These are phyloP conservation scores for Colletotrichum salicis DNA, from an alignment of 2,329 filamentous ascomycete species.

Conservation along the genomic window DNA sequence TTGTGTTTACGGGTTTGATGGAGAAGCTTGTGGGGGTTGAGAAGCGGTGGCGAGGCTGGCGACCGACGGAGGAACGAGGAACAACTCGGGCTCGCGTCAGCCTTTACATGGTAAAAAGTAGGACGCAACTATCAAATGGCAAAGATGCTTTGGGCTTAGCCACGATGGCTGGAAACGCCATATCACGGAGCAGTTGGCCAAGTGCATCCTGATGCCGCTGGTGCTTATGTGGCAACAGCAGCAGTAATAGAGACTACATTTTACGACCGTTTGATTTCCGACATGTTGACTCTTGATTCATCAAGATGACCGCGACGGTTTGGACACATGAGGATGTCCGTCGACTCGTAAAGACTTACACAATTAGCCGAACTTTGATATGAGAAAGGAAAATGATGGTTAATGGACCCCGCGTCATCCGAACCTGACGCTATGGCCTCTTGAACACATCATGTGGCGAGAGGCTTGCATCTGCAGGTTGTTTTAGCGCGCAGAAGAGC, in stretches of 20 bases:
- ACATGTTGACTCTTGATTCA: neutral
- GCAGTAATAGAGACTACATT: conserved; percentile 29
- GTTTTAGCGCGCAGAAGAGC: conserved; percentile 2
- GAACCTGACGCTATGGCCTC: conserved; percentile 17
- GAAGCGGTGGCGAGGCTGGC: neutral
- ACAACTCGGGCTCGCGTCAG: neutral
- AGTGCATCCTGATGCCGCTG: conserved; percentile 12
- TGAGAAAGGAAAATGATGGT: neutral
- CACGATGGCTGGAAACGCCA: neutral
- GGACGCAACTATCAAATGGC: neutral
- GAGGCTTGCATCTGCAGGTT: conserved; percentile 25
- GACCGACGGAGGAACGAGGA: neutral
- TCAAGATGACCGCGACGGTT: neutral
- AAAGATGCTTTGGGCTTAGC: conserved; percentile 1
- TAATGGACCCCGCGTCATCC: conserved; percentile 22
- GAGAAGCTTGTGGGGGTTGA: neutral
- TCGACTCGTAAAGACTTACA: neutral
- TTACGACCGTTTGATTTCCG: neutral
- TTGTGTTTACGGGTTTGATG: conserved; percentile 20
- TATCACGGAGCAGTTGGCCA: neutral
- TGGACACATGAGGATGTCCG: too few species aligned
- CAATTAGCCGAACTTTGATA: neutral
- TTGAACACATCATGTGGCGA: conserved; percentile 23
- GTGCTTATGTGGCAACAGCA: conserved; percentile 17
- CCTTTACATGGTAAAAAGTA: neutral